Evolutionary conservation across 768 basidiomycete genomes (phyloP).

Genomic region (Pleurotus pulmonarius): DNA sequence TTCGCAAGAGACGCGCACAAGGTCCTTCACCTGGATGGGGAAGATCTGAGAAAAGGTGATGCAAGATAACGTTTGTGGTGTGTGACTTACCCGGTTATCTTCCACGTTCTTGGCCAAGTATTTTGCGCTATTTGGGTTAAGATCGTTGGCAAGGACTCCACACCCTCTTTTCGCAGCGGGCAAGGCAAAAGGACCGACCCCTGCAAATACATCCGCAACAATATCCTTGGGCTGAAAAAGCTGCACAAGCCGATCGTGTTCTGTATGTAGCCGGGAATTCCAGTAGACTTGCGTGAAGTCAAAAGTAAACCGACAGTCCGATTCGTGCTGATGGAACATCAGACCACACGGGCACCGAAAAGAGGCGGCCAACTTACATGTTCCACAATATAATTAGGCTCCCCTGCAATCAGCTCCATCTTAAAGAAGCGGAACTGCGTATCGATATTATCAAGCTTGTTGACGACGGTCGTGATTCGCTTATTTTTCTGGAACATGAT

Average conservation of each 20-base stretch:
- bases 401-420: conserved; percentile 96
- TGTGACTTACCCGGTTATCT: conserved; percentile 66
- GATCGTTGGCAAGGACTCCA: conserved; percentile 86
- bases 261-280: conserved; percentile 93
- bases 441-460: conserved; percentile 88
- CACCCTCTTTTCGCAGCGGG: conserved; percentile 93
- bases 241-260: conserved; percentile 83
- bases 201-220: conserved; percentile 92
- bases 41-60: conserved; percentile 1
- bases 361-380: conserved; percentile 53
- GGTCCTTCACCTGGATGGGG: conserved; percentile 55
- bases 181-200: conserved; percentile 94
- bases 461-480: conserved; percentile 82
- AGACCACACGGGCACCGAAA: neutral
- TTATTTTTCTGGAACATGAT: conserved; percentile 72
- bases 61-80: conserved; percentile 1
- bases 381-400: conserved; percentile 80
- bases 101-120: conserved; percentile 71
- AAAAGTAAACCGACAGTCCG: conserved; percentile 83
- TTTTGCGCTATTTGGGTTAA: conserved; percentile 85
- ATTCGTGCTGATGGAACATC: conserved; percentile 59
- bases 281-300: conserved; percentile 97
- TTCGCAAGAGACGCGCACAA: conserved; percentile 70
- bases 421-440: conserved; percentile 87
- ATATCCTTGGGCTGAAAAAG: conserved; percentile 73